Conservation (phyloP, 345 rosid genomes). For the Gossypium arboreum region DNA sequence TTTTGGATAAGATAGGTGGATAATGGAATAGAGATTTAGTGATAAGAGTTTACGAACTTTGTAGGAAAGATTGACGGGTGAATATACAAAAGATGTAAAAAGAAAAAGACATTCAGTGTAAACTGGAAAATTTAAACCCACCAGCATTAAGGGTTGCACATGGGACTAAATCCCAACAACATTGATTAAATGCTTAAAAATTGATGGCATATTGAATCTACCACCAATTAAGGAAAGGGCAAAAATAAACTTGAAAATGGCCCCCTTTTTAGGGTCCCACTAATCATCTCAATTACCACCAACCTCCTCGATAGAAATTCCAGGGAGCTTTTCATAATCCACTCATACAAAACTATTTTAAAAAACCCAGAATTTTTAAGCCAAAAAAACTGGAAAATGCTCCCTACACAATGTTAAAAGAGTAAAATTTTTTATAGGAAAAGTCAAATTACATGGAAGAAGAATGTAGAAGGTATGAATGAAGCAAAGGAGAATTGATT, state of each 20-base stretch:
- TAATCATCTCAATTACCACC: slow-evolving; percentile 20
- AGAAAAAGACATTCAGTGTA: background rate
- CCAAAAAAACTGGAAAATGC: background rate
- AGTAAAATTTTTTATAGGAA: background rate
- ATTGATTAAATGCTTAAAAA: background rate
- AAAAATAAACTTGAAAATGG: background rate
- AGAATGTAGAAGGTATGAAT: too few species aligned
- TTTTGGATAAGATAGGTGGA: too few species aligned
- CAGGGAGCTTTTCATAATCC: too few species aligned
- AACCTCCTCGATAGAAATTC: slow-evolving; percentile 1
- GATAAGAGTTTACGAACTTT: too few species aligned
- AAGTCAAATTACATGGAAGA: too few species aligned
- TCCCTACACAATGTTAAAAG: background rate
- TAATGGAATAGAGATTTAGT: too few species aligned
- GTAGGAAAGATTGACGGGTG: too few species aligned
- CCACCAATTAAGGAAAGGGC: slow-evolving; percentile 30
- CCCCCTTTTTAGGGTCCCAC: slow-evolving; percentile 20
- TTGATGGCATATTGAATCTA: background rate
- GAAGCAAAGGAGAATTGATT: too few species aligned
- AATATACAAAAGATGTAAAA: too few species aligned
- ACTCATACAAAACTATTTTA: background rate
- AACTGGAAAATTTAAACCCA: slow-evolving; percentile 13
- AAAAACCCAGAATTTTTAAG: background rate
- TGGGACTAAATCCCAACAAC: slow-evolving; percentile 22
- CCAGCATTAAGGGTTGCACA: slow-evolving; percentile 18